Base-by-base conservation (phyloP, 2,329 filamentous ascomycete species). In the Ambrosiella beaveri region DNA sequence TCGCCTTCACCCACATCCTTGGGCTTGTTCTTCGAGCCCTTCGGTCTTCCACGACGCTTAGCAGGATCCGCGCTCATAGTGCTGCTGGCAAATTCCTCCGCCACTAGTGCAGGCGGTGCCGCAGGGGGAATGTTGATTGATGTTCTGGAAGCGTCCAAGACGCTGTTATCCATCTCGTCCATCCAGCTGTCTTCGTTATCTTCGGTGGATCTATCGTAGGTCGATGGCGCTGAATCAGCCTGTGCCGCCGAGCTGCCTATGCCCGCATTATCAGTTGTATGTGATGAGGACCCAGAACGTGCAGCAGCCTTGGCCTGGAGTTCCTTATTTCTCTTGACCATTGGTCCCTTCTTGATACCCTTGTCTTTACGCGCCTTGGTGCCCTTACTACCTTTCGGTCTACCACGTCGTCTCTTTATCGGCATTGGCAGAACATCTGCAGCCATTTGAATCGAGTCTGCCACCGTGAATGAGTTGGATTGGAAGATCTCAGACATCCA, bases 401-500 rank as follows among this genome's bases (percentile, higher is more conserved):
- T 66, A 19, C 74, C 74, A 60, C 74, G 68, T 4, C 69, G 70
- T 35, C 73, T 68, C 63, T 71, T 74, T 55, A 63, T 45, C 62
- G 54, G 59, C 11, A 56, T n/a, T 1, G 44, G 36, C 11, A 15
- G 41, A 36, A 44, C 44, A 47, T 45, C 54, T 37, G 41, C 13
- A 13, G 38, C 57, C 52, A 57, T 15, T 15, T 51, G 53, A 47
- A 57, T 47, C n/a, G 36, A 45, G n/a, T 56, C 54, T 2, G 35
- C 50, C 27, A 59, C 54, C 8, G 45, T 49, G 40, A 36, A 59
- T 65, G 35, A 54, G 37, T 58, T 59, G 38, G 17, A 61, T 52
- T 65, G 80, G 61, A 84, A 84, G 57, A 84, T 80, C 64, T 84
- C 80, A 11, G 78, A 71, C 50, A 83, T 68, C 80, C 80, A 84